These are phyloP conservation scores for Paecilomyces fulvus DNA, from an alignment of 2,329 filamentous ascomycete genomes.

Conservation along the genomic window DNA sequence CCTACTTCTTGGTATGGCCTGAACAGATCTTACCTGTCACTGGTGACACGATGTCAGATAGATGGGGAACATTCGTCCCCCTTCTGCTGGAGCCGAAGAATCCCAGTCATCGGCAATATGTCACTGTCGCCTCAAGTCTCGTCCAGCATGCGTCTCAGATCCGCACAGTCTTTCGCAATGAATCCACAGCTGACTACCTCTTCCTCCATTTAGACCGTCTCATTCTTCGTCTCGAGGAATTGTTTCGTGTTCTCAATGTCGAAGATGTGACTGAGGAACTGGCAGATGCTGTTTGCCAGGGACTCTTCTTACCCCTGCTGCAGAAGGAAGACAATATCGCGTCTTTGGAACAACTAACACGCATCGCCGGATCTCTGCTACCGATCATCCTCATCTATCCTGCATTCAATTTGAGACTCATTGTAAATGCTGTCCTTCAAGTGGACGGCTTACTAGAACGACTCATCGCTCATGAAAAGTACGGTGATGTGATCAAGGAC, in stretches of 20 bases:
- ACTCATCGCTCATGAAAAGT: conserved; percentile 4
- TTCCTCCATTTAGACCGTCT: conserved; percentile 1
- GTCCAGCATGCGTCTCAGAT: background rate
- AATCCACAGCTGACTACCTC: background rate
- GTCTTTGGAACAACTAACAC: background rate
- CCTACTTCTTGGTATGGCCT: background rate
- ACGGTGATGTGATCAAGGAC: conserved; percentile 3
- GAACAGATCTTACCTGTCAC: background rate
- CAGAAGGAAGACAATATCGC: conserved; percentile 2
- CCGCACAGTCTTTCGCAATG: background rate
- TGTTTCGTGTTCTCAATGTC: conserved; percentile 3
- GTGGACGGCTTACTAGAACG: conserved; percentile 4
- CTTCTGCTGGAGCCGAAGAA: background rate
- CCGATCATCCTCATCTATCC: conserved; percentile 4
- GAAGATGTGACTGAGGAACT: conserved; percentile 2
- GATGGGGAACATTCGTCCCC: background rate
- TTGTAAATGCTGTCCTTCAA: conserved; percentile 1
- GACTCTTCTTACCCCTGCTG: conserved; percentile 4
- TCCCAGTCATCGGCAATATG: background rate
- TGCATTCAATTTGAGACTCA: conserved; percentile 1
- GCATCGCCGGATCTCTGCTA: conserved; percentile 6
- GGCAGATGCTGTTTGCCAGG: conserved; percentile 5
- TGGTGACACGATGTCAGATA: background rate
- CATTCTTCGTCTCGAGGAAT: conserved; percentile 6
- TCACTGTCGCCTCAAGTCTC: background rate